phyloP scores from a whole-genome alignment of 2,329 filamentous ascomycete species.

The Beauveria sp. region DNA sequence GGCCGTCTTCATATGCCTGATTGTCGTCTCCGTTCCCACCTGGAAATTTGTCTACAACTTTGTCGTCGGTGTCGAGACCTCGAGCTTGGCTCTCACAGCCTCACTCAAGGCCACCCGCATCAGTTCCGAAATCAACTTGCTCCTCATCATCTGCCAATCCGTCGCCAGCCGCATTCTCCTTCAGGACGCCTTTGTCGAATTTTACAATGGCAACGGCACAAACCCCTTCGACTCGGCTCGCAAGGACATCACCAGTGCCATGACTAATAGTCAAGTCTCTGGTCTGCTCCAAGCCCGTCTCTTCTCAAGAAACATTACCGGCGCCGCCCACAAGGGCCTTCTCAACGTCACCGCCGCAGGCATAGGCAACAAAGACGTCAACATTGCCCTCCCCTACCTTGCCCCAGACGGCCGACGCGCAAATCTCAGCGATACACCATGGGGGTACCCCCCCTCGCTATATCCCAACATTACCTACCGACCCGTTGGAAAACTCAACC shows the following conservation, averaged over 20 bases:
- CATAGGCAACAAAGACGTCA: conserved; percentile 21
- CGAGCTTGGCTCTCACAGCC: conserved; percentile 67
- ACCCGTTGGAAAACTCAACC: conserved; percentile 34
- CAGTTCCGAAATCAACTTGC: conserved; percentile 67
- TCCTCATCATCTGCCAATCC: conserved; percentile 66
- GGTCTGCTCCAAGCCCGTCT: conserved; percentile 63
- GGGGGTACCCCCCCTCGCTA: conserved; percentile 62
- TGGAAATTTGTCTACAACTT: conserved; percentile 52
- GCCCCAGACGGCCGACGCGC: conserved; percentile 50
- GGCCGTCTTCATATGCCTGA: conserved; percentile 65
- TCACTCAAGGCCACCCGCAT: conserved; percentile 82
- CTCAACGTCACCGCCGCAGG: conserved; percentile 54
- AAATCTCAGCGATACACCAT: conserved; percentile 50
- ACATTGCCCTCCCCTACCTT: conserved; percentile 55
- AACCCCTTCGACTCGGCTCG: conserved; percentile 54
- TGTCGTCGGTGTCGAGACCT: conserved; percentile 44
- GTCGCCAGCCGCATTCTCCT: conserved; percentile 61
- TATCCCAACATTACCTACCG: conserved; percentile 74
- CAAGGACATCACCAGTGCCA: conserved; percentile 61
- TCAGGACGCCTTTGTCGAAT: conserved; percentile 44
- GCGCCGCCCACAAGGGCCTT: conserved; percentile 42
- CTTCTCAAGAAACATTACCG: conserved; percentile 61
- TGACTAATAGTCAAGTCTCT: conserved; percentile 51
- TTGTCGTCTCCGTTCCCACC: conserved; percentile 75
- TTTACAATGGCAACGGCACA: conserved; percentile 48